Evolutionary conservation across 1,139 yeast species (phyloP).

Genomic region (Lodderomyces orthopsilosis): DNA sequence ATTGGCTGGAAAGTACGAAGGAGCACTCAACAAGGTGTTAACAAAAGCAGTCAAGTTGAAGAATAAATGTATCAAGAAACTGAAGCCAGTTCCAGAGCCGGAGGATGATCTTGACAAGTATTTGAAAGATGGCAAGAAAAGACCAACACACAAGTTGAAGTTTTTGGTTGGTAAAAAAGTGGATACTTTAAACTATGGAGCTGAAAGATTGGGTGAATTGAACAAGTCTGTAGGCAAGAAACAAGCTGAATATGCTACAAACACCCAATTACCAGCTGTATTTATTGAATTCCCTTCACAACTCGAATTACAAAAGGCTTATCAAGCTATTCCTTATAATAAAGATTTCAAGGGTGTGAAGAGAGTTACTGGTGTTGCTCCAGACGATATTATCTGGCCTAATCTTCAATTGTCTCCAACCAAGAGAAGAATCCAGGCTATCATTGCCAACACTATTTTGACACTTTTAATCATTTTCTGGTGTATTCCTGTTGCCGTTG

Average conservation of each 20-base stretch:
- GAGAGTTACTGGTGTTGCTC: constrained; percentile 58
- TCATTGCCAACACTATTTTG: constrained; percentile 43
- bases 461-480: constrained; percentile 70
- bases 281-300: constrained; percentile 86
- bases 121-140: constrained; percentile 57
- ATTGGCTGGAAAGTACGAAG: constrained; percentile 56
- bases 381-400: constrained; percentile 82
- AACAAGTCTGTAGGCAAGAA: constrained; percentile 60
- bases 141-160: constrained; percentile 64
- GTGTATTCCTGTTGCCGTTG: constrained; percentile 95
- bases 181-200: constrained; percentile 72
- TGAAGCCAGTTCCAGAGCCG: constrained; percentile 52
- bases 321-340: constrained; percentile 71
- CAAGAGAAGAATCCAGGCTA: constrained; percentile 39
- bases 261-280: constrained; percentile 64
- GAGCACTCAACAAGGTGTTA: constrained; percentile 53
- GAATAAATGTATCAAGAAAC: constrained; percentile 56
- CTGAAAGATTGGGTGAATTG: constrained; percentile 63
- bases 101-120: constrained; percentile 54
- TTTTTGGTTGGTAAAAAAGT: constrained; percentile 74
- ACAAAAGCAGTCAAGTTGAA: constrained; percentile 56
- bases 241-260: constrained; percentile 49
- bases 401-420: constrained; percentile 51
- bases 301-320: constrained; percentile 86
- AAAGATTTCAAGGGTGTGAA: constrained; percentile 62